Evolutionary conservation across 768 basidiomycete species (phyloP).

Genomic region (Lactifluus volemus): DNA sequence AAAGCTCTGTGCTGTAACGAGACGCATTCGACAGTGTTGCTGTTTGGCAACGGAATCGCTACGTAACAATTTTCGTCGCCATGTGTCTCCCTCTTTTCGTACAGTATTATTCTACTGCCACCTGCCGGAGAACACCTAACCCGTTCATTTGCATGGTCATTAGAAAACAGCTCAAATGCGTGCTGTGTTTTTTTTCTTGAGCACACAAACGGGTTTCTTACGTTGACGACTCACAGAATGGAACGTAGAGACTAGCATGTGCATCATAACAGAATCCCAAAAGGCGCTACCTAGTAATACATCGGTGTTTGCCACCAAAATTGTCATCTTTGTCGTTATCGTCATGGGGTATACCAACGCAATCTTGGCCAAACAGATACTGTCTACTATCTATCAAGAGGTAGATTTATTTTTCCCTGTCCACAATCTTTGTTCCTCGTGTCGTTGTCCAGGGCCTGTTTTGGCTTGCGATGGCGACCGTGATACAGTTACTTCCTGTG

Average conservation of each 20-base stretch:
- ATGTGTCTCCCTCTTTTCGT: neutral
- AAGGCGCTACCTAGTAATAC: conserved; percentile 1
- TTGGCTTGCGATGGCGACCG: conserved; percentile 6
- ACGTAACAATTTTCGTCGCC: neutral
- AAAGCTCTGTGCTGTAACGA: neutral
- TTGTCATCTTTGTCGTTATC: neutral
- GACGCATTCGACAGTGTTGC: neutral
- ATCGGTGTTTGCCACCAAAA: conserved; percentile 1
- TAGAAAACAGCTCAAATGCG: neutral
- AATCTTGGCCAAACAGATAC: neutral
- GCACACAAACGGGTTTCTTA: neutral
- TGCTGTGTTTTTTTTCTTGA: neutral
- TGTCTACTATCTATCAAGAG: too few species aligned
- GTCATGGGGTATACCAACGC: conserved; percentile 2
- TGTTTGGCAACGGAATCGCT: conserved; percentile 7
- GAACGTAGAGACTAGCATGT: neutral
- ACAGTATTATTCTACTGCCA: neutral
- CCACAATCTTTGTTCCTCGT: too few species aligned
- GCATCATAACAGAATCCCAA: neutral
- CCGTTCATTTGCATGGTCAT: neutral
- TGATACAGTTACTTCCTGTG: conserved; percentile 3
- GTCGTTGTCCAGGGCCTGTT: too few species aligned
- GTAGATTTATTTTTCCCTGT: too few species aligned
- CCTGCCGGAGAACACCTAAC: neutral
- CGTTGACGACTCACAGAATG: neutral